Percentiles rank a stretch among this genome's conserved stretches.
phyloP scores from a whole-genome alignment of 1,284 basidiomycete genomes.

The Agroathelia rolfsii region DNA sequence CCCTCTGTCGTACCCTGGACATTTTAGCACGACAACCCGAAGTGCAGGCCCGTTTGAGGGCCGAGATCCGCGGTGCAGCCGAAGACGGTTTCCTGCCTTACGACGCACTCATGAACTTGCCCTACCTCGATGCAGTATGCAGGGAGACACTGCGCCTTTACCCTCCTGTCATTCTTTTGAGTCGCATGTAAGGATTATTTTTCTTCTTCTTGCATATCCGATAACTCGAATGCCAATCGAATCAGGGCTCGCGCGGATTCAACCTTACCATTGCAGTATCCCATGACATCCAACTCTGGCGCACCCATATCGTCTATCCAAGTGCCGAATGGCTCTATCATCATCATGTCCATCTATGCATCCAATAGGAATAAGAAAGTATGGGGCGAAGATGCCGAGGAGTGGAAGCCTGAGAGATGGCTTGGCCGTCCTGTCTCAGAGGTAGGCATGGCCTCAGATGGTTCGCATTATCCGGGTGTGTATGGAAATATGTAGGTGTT shows the following conservation, averaged over 20 bases:
- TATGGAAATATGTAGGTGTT: constrained; percentile 29
- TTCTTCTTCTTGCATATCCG: neutral
- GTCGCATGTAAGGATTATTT: constrained; percentile 2
- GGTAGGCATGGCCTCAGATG: neutral
- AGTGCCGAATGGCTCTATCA: neutral
- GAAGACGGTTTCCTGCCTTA: constrained; percentile 9
- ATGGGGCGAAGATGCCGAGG: constrained; percentile 18
- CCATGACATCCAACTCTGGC: constrained; percentile 12
- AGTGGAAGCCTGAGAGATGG: constrained; percentile 15
- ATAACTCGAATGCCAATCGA: constrained; percentile 2
- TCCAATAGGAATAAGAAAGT: constrained; percentile 13
- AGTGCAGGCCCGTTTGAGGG: constrained; percentile 15
- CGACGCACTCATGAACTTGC: constrained; percentile 23
- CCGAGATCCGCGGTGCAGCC: constrained; percentile 14
- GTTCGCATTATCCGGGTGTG: constrained; percentile 24
- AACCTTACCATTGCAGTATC: constrained; percentile 13
- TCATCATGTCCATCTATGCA: constrained; percentile 14
- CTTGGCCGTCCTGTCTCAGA: constrained; percentile 6
- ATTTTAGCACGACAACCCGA: constrained; percentile 10
- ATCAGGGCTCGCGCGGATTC: constrained; percentile 3
- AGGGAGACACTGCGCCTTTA: constrained; percentile 19
- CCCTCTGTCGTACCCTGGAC: constrained; percentile 11
- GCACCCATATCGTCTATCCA: neutral
- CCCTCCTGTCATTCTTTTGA: neutral
- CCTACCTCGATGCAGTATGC: constrained; percentile 25